Conservation (phyloP, 768 basidiomycete genomes). For the Suillus subalutaceus region DNA sequence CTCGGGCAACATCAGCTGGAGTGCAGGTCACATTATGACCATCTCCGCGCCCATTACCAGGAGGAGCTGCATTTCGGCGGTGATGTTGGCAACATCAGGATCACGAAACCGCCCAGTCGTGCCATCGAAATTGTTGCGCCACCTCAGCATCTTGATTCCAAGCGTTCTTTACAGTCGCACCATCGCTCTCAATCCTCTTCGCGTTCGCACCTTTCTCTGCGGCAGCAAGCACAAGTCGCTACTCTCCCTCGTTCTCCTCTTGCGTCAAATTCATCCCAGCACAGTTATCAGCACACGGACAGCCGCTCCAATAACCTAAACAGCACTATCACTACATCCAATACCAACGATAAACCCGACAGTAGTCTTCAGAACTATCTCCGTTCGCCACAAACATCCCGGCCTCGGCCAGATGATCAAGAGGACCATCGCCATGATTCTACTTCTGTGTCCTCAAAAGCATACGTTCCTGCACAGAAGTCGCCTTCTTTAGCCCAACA, state of each 20-base stretch:
- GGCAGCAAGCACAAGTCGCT: conserved; percentile 7
- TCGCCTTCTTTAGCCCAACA: conserved; percentile 20
- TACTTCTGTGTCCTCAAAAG: conserved; percentile 14
- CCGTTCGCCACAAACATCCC: conserved; percentile 26
- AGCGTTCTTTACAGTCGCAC: conserved; percentile 4
- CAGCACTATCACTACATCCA: conserved; percentile 24
- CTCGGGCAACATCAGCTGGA: conserved; percentile 17
- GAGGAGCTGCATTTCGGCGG: conserved; percentile 1
- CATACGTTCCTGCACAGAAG: conserved; percentile 18
- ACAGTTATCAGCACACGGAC: conserved; percentile 22
- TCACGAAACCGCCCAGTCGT: conserved; percentile 30
- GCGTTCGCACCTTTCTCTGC: conserved; percentile 5
- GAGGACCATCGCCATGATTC: conserved; percentile 15
- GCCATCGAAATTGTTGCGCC: conserved; percentile 33
- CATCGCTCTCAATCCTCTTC: conserved; percentile 10
- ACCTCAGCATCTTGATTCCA: conserved; percentile 20
- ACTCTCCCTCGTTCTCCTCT: conserved; percentile 13
- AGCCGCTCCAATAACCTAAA: conserved; percentile 27
- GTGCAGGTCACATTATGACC: conserved; percentile 11
- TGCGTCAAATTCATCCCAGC: conserved; percentile 9
- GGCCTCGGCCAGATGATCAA: background rate
- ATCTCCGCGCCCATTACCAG: conserved; percentile 10
- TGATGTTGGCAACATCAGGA: conserved; percentile 2
- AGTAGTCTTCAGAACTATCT: conserved; percentile 22
- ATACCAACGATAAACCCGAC: conserved; percentile 15